A percentile compares a stretch with the other conserved stretches of the same genome.
Evolutionary conservation across 257 asterid genomes (phyloP).

Genomic region (Dorcoceras hygrometricum): DNA sequence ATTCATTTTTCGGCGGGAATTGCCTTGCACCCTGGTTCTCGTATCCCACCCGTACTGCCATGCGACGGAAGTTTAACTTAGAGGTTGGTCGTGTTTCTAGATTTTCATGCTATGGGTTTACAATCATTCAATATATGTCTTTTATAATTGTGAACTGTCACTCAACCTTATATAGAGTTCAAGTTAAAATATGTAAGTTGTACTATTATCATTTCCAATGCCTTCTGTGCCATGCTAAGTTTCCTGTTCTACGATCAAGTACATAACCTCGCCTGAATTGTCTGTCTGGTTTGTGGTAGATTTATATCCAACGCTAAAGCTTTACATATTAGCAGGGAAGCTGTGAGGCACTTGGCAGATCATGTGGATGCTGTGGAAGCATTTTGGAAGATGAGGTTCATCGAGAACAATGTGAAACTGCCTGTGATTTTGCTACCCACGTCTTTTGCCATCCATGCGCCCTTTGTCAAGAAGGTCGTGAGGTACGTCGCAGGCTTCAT

Average conservation of each 20-base stretch:
- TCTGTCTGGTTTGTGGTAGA: neutral
- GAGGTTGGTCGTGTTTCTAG: constrained; percentile 47
- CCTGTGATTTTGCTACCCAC: constrained; percentile 81
- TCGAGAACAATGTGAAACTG: constrained; percentile 76
- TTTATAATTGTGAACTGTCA: no score
- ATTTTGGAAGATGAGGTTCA: constrained; percentile 63
- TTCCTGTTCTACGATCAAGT: no score
- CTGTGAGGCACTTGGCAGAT: constrained; percentile 62
- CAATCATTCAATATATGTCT: no score
- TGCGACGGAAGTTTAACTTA: constrained; percentile 75
- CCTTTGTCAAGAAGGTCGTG: constrained; percentile 96
- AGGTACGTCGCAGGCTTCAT: constrained; percentile 88
- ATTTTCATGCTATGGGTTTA: neutral
- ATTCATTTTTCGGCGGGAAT: constrained; percentile 68
- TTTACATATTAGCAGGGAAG: constrained; percentile 55
- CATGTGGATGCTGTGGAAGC: constrained; percentile 73
- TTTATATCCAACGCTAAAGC: neutral
- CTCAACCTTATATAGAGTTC: no score
- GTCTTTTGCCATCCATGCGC: constrained; percentile 85
- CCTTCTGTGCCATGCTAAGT: no score
- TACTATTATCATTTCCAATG: neutral
- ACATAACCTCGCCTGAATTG: neutral
- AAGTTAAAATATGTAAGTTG: no score
- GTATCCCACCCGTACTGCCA: constrained; percentile 74
- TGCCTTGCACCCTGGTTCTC: constrained; percentile 88